These are phyloP conservation scores for Malania oleifera DNA, from an alignment of 164 flowering plant species.

Conservation along the genomic window DNA sequence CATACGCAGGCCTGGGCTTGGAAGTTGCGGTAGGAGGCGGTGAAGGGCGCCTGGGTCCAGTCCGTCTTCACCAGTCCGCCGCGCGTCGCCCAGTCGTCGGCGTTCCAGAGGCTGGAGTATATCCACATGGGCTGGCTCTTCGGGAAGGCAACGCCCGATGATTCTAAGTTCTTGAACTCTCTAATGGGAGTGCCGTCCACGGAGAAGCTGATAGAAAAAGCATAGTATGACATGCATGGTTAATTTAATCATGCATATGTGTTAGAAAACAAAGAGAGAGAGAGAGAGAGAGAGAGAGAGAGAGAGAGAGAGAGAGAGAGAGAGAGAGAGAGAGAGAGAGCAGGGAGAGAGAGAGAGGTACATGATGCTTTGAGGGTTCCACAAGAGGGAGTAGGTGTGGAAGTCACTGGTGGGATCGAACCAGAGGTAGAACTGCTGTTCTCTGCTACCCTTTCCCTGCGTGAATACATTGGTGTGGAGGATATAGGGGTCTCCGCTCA, in stretches of 20 bases:
- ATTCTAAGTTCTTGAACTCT: background rate
- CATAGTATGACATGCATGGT: too few relatives aligned
- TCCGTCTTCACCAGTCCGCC: too few relatives aligned
- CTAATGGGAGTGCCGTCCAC: too few relatives aligned
- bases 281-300: too few relatives aligned
- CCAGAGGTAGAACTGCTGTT: background rate
- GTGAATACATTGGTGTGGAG: background rate
- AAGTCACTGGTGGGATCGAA: background rate
- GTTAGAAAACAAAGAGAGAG: too few relatives aligned
- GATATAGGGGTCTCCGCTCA: background rate
- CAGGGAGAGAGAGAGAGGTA: background rate
- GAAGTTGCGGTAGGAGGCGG: background rate
- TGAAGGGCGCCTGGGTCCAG: background rate
- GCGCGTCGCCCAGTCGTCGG: too few relatives aligned
- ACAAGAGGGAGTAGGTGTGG: background rate
- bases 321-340: too few relatives aligned
- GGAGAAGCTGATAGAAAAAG: too few relatives aligned
- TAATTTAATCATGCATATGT: too few relatives aligned
- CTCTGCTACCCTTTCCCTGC: background rate
- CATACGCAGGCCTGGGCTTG: background rate
- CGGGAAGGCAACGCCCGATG: background rate
- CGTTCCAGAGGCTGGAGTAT: background rate
- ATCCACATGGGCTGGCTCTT: background rate
- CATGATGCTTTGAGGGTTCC: background rate
- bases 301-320: too few relatives aligned